These are phyloP conservation scores for Mycosphaerelloides madeirae DNA, from an alignment of 2,329 filamentous ascomycete genomes.

Conservation along the genomic window DNA sequence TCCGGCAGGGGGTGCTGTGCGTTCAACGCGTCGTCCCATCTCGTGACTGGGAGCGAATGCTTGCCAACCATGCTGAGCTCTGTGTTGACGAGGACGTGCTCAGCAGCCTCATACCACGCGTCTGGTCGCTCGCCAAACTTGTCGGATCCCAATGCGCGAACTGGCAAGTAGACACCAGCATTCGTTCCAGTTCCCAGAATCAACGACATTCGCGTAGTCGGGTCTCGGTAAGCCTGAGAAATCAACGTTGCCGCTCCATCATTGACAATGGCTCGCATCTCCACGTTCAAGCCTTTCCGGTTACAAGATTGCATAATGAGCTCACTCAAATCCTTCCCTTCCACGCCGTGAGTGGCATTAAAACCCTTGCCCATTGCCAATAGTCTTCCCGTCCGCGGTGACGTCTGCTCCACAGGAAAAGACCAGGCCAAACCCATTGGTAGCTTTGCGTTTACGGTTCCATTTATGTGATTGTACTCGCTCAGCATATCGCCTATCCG, in stretches of 20 bases:
- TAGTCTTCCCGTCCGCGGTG: constrained; percentile 52
- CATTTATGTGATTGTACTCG: constrained; percentile 36
- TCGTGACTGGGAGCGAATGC: constrained; percentile 53
- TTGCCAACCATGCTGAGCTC: constrained; percentile 64
- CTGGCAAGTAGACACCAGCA: constrained; percentile 58
- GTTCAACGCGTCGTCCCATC: constrained; percentile 60
- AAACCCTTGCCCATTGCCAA: constrained; percentile 64
- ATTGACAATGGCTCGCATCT: constrained; percentile 60
- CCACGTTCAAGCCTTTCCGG: constrained; percentile 51
- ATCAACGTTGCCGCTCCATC: constrained; percentile 59
- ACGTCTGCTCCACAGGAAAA: constrained; percentile 63
- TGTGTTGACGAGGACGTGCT: constrained; percentile 60
- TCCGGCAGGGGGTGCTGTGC: constrained; percentile 53
- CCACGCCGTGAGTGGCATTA: constrained; percentile 53
- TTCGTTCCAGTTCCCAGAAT: constrained; percentile 64
- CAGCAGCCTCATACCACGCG: constrained; percentile 53
- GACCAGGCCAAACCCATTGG: constrained; percentile 62
- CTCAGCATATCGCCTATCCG: constrained; percentile 53
- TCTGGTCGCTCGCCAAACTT: constrained; percentile 55
- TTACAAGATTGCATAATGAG: constrained; percentile 57
- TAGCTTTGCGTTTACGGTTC: constrained; percentile 36
- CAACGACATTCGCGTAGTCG: constrained; percentile 57
- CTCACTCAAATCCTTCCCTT: constrained; percentile 56
- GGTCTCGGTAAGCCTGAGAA: constrained; percentile 58
- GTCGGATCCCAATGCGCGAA: constrained; percentile 47